Evolutionary conservation across 768 basidiomycete species (phyloP).

Genomic region (Boletellus emodensis): DNA sequence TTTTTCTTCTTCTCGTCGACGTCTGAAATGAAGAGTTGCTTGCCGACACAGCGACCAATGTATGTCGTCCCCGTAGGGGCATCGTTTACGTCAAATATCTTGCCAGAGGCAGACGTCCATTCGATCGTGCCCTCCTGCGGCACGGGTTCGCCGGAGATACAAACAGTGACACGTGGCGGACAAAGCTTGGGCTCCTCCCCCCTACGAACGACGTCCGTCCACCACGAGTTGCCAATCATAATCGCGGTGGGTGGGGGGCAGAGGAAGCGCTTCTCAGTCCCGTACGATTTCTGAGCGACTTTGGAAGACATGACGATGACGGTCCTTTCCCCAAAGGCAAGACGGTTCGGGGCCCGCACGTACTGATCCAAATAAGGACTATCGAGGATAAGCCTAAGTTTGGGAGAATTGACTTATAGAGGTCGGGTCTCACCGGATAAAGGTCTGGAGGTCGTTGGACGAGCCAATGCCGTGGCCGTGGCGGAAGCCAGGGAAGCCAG

Average conservation of each 20-base stretch:
- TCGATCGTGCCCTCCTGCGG: conserved; percentile 83
- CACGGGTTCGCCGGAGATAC: conserved; percentile 86
- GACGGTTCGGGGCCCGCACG: conserved; percentile 75
- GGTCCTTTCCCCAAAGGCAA: conserved; percentile 89
- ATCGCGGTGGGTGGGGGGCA: conserved; percentile 93
- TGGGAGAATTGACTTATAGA: conserved; percentile 16
- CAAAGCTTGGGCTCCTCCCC: conserved; percentile 71
- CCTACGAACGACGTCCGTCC: conserved; percentile 74
- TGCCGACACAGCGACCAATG: conserved; percentile 90
- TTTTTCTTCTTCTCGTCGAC: conserved; percentile 95
- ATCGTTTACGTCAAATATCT: conserved; percentile 76
- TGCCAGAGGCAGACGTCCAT: conserved; percentile 84
- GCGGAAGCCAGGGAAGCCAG: conserved; percentile 61
- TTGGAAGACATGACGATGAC: conserved; percentile 97
- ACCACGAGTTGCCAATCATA: conserved; percentile 94
- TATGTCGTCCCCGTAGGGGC: conserved; percentile 82
- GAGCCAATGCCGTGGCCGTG: conserved; percentile 55
- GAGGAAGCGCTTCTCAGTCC: conserved; percentile 92
- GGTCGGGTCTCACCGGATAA: conserved; percentile 57
- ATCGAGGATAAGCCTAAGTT: conserved; percentile 13
- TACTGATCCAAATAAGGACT: conserved; percentile 86
- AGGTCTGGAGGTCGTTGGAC: conserved; percentile 73
- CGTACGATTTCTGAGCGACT: conserved; percentile 96
- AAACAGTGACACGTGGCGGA: conserved; percentile 80
- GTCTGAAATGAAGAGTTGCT: conserved; percentile 92